These are phyloP conservation scores for Termitomyces sp. DNA, from an alignment of 768 basidiomycete genomes.

Conservation along the genomic window DNA sequence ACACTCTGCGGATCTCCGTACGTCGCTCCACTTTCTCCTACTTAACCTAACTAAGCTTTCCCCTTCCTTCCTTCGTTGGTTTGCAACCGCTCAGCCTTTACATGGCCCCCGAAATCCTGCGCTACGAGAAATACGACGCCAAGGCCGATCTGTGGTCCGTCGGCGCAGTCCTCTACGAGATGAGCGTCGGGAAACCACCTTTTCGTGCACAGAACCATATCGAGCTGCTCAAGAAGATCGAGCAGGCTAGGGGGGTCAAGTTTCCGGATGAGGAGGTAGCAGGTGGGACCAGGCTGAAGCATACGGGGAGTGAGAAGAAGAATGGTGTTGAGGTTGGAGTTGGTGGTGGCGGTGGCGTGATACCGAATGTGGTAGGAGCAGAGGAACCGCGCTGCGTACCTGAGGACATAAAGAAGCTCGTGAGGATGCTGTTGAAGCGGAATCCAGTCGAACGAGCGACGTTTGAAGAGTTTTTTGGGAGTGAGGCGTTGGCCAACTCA, in stretches of 20 bases:
- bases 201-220: conserved; percentile 97
- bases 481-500: conserved; percentile 70
- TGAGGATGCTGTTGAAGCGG: conserved; percentile 79
- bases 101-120: conserved; percentile 93
- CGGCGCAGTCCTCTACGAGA: conserved; percentile 95
- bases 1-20: conserved; percentile 97
- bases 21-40: conserved; percentile 28
- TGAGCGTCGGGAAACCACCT: conserved; percentile 89
- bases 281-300: conserved; percentile 33
- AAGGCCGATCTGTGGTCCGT: conserved; percentile 99
- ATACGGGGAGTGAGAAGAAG: neutral
- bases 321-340: no score
- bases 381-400: conserved; percentile 50
- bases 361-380: conserved; percentile 24
- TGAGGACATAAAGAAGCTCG: conserved; percentile 82
- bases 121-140: conserved; percentile 98
- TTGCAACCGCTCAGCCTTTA: conserved; percentile 58
- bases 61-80: neutral
- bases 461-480: conserved; percentile 92
- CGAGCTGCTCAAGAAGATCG: conserved; percentile 91
- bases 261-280: conserved; percentile 88
- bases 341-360: no score
- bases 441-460: conserved; percentile 80
- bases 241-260: conserved; percentile 82
- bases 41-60: neutral